Evolutionary conservation across 805 yeast species (phyloP).

Genomic region (Yueomyces sinensis): DNA sequence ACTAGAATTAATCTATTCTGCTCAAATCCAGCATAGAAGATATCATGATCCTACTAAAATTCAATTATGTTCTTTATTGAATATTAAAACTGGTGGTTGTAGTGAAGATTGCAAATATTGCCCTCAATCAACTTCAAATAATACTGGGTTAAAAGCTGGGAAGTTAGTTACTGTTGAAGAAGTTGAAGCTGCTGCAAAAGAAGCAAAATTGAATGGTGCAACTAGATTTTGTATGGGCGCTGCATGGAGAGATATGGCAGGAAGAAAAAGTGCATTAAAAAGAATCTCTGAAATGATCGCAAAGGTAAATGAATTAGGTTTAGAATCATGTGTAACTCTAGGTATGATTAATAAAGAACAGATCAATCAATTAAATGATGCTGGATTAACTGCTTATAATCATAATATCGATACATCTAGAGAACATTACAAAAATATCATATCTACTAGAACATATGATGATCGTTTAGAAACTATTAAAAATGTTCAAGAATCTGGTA

Average conservation of each 20-base stretch:
- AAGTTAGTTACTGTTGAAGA: constrained; percentile 45
- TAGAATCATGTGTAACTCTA: constrained; percentile 71
- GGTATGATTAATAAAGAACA: constrained; percentile 68
- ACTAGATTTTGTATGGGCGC: constrained; percentile 80
- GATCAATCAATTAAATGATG: constrained; percentile 41
- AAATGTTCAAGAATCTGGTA: constrained; percentile 49
- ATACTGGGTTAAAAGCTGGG: constrained; percentile 62
- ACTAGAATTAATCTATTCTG: constrained; percentile 42
- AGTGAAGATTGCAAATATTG: constrained; percentile 75
- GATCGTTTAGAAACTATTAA: constrained; percentile 56
- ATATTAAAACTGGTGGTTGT: constrained; percentile 72
- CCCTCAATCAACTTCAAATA: constrained; percentile 57
- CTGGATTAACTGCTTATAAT: constrained; percentile 72
- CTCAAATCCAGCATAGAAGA: constrained; percentile 54
- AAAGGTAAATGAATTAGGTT: constrained; percentile 46
- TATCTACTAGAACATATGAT: constrained; percentile 56
- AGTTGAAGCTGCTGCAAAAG: constrained; percentile 50
- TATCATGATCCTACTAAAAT: constrained; percentile 58
- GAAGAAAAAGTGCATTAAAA: constrained; percentile 54
- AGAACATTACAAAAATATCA: constrained; percentile 62
- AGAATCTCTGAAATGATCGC: constrained; percentile 53
- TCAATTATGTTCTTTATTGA: constrained; percentile 63
- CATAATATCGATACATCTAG: constrained; percentile 73
- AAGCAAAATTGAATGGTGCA: constrained; percentile 56
- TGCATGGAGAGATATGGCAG: constrained; percentile 79